phyloP scores from a whole-genome alignment of 2,329 filamentous ascomycete species.

The Phialocephala subalpina region DNA sequence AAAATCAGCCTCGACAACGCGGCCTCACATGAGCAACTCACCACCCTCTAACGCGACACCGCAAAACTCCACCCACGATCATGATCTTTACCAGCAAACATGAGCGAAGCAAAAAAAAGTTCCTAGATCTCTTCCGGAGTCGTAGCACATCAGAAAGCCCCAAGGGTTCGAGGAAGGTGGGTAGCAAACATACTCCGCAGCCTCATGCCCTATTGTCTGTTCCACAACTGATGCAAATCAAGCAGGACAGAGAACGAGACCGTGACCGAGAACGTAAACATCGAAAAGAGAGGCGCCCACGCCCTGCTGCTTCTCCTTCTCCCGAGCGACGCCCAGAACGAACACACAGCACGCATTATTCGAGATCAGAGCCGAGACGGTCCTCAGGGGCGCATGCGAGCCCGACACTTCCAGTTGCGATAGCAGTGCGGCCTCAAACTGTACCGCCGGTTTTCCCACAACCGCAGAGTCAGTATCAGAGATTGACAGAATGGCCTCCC shows the following conservation, averaged over 20 bases:
- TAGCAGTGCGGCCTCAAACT: not conserved
- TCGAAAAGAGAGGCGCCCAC: constrained; percentile 19
- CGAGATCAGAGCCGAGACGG: constrained; percentile 17
- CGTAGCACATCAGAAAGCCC: constrained; percentile 51
- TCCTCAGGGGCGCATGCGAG: constrained; percentile 17
- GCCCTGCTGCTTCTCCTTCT: constrained; percentile 51
- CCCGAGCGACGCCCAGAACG: constrained; percentile 51
- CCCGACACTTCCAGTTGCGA: constrained; percentile 8
- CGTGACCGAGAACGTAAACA: constrained; percentile 36
- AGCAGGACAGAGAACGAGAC: constrained; percentile 18
- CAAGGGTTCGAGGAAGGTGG: constrained; percentile 45
- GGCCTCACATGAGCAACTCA: constrained; percentile 8
- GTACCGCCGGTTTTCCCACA: not conserved
- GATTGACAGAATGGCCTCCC: constrained; percentile 65
- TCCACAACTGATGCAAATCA: not conserved
- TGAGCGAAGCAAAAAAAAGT: constrained; percentile 41
- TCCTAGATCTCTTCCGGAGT: constrained; percentile 55
- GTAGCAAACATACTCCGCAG: constrained; percentile 18
- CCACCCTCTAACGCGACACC: not conserved
- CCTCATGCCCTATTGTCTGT: constrained; percentile 1
- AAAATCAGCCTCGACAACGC: constrained; percentile 15
- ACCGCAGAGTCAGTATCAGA: not conserved
- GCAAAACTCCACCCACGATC: constrained; percentile 1
- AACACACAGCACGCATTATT: constrained; percentile 33
- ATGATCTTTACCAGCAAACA: constrained; percentile 20